Evolutionary conservation across 78 protist genomes (phyloP), one percentile per base, ranked within the genome.

Genomic region (Anaeramoeba flamelloides): DNA sequence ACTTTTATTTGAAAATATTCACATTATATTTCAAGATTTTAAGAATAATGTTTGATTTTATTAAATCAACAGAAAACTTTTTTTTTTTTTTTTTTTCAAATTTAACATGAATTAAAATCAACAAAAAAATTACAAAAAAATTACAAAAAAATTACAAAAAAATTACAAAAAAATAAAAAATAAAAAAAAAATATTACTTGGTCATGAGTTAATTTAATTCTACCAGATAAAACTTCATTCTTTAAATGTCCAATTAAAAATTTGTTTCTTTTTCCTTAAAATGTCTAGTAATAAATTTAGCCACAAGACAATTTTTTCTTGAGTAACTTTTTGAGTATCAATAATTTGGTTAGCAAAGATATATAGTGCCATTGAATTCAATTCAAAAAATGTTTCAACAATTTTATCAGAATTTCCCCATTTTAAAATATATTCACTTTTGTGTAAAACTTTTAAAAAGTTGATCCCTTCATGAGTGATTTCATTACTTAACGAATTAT

Each of bases 341-440:
- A 53, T 17, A 53, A 53, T 53, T 53, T 26, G 17, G 17, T 53
- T 53, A 26, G 34, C 69, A 53, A 53, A 26, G 34, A 17, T 26
- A 53, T 26, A 53, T 8, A 53, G 17, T 26, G 17, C 17, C 8
- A 53, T 53, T 53, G 83, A 81, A 33, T 80, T 39, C n/a, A 87
- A 78, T 75, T 87, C 88, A 87, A 86, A 87, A n/a, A 87, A 87
- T 22, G 86, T 81, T 65, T 79, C 79, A 53, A 8, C 34, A 2
- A 87, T 77, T 76, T 77, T 69, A 39, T 82, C 77, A 41, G 37
- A 75, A 0, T 75, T 83, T 34, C 74, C 76, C 87, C 87, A 84
- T 75, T 75, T 36, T 22, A 78, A 84, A 41, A 87, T 87, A 38
- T 84, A 41, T 2, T 39, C 26, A n/a, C 87, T 82, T 39, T 77